Conservation (phyloP, 2,329 filamentous ascomycete species). For the Sporothrix sp. region DNA sequence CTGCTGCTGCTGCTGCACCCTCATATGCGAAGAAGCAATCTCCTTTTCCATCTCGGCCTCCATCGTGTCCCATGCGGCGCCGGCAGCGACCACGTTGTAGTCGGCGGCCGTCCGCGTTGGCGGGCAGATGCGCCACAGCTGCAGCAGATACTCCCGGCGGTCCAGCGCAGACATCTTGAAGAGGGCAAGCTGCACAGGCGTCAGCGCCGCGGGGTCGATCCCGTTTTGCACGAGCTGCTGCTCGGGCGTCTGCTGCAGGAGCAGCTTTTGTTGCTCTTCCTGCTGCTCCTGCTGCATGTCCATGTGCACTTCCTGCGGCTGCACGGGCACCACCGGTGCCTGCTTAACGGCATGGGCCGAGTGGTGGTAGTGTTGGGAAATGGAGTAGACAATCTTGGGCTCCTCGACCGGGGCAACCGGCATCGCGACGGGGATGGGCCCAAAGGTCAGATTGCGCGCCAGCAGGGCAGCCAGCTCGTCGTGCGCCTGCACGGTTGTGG, state of each 20-base stretch:
- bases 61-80: slow-evolving; percentile 42
- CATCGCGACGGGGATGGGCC: slow-evolving; percentile 33
- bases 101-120: slow-evolving; percentile 41
- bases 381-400: slow-evolving; percentile 54
- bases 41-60: slow-evolving; percentile 40
- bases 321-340: slow-evolving; percentile 26
- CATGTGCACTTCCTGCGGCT: slow-evolving; percentile 27
- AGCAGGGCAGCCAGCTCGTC: slow-evolving; percentile 79
- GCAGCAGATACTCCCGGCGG: slow-evolving; percentile 65
- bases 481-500: slow-evolving; percentile 49
- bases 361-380: slow-evolving; percentile 77
- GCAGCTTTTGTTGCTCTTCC: slow-evolving; percentile 26
- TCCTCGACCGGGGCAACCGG: slow-evolving; percentile 23
- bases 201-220: slow-evolving; percentile 60
- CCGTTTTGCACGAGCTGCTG: slow-evolving; percentile 54
- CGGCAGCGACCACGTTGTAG: slow-evolving; percentile 34
- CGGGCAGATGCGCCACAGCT: slow-evolving; percentile 77
- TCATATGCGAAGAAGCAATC: slow-evolving; percentile 47
- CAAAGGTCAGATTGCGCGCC: slow-evolving; percentile 62
- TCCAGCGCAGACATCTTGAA: slow-evolving; percentile 65
- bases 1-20: slow-evolving; percentile 50
- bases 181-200: slow-evolving; percentile 64
- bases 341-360: slow-evolving; percentile 55
- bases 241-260: slow-evolving; percentile 42
- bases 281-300: slow-evolving; percentile 35